Evolutionary conservation across 306 rosid species (phyloP), one percentile per base, ranked within the genome.

Genomic region (Cicer yamashitae): DNA sequence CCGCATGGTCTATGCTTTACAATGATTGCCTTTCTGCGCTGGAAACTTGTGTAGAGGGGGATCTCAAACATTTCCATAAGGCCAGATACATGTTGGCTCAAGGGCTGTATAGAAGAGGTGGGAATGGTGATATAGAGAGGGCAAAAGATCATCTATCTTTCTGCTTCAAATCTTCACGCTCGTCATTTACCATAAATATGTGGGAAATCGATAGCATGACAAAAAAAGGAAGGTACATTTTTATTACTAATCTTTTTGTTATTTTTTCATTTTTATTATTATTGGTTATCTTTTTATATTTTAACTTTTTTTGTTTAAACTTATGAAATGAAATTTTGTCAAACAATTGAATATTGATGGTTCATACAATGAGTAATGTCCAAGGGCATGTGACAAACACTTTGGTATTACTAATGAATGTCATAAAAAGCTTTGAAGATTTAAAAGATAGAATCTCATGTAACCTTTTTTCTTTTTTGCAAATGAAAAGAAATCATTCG

Each of bases 121-220:
- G 82, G 56, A 88, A 82, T 40, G 89, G 91, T 62, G 90, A 87
- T 56, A 62, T 87, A 81, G 97, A 91, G 84, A 91, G 84, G 87
- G 97, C 98, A 43, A 94, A 89, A 83, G 98, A 94, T 75, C 96
- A 94, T 58, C 89, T 94, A 78, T 94, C 98, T 70, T 94, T 91
- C 89, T 94, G 98, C 94, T 94, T 94, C 87, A 94, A 90, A 73
- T 94, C 98, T 73, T 85, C 97, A 52, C 96, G 98, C 76, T 94
- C 98, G 66, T 88, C 98, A 58, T 94, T 94, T 82, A 94, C 98
- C 1, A 94, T 94, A 86, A 91, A 94, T 78, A 94, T 94, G 98
- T 94, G 98, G 98, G 98, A 94, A 90, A 94, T 94, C 75, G 98
- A 94, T 85, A 94, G 98, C 91, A 84, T 65, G 84, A 85, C 84